These are phyloP conservation scores for Myochromella boudieri DNA, from an alignment of 768 basidiomycete genomes.

Conservation along the genomic window DNA sequence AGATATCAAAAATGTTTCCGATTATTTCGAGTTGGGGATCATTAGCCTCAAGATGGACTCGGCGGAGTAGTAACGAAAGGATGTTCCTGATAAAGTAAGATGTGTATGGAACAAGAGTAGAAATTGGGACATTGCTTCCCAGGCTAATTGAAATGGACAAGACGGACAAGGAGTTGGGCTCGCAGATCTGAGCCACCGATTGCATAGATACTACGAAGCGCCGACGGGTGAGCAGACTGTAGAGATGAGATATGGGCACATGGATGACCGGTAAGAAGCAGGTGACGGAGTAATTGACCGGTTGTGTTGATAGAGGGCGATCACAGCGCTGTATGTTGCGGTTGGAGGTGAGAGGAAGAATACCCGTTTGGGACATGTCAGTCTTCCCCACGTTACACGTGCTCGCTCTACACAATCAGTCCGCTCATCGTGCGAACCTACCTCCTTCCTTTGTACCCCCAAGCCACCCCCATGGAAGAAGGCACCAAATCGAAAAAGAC, in stretches of 20 bases:
- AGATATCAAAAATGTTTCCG: conserved; percentile 25
- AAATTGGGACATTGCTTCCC: conserved; percentile 30
- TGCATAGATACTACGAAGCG: not conserved
- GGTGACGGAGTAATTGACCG: not conserved
- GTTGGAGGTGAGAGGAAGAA: conserved; percentile 23
- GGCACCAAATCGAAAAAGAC: conserved; percentile 86
- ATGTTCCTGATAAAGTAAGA: conserved; percentile 35
- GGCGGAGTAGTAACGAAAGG: conserved; percentile 31
- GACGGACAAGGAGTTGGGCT: not conserved
- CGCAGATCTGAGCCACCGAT: conserved; percentile 6
- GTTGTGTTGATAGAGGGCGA: conserved; percentile 3
- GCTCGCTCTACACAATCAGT: conserved; percentile 18
- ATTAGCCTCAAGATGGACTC: conserved; percentile 30
- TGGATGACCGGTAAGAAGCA: conserved; percentile 8
- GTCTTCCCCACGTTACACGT: conserved; percentile 26
- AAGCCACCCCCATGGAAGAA: conserved; percentile 60
- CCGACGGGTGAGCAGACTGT: not conserved
- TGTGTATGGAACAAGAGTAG: conserved; percentile 20
- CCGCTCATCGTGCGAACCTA: conserved; percentile 41
- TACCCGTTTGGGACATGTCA: conserved; percentile 21
- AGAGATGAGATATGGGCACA: conserved; percentile 5
- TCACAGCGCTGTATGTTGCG: not conserved
- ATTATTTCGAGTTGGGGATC: conserved; percentile 28
- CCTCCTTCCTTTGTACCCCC: conserved; percentile 28
- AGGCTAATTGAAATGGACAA: conserved; percentile 23